Percentiles rank a stretch among this genome's conserved stretches.
These are phyloP conservation scores for Nitzschia palea DNA, from an alignment of 108 stramenopile genomes.

Conservation along the genomic window DNA sequence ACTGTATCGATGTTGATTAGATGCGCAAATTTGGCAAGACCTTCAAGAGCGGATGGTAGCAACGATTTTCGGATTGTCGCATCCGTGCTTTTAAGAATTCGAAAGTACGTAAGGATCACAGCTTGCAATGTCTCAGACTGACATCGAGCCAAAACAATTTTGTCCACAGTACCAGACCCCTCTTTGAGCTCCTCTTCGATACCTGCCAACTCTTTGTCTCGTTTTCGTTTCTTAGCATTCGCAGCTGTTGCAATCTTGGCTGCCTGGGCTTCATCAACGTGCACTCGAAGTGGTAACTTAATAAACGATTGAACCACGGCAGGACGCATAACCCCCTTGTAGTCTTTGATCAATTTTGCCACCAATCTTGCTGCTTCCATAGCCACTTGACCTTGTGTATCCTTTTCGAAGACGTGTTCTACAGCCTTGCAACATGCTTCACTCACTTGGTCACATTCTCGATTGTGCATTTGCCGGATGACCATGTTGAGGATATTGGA, in stretches of 20 bases:
- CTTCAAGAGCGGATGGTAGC: slow-evolving; percentile 74
- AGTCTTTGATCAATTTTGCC: slow-evolving; percentile 67
- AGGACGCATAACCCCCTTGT: slow-evolving; percentile 55
- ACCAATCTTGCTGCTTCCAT: slow-evolving; percentile 78
- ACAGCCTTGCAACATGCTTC: slow-evolving; percentile 68
- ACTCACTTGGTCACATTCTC: slow-evolving; percentile 56
- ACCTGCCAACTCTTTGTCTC: slow-evolving; percentile 59
- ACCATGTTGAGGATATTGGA: slow-evolving; percentile 72
- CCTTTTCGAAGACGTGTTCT: slow-evolving; percentile 60
- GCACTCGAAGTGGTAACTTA: slow-evolving; percentile 73
- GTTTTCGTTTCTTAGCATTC: slow-evolving; percentile 69
- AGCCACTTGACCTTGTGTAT: slow-evolving; percentile 76
- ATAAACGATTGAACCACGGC: slow-evolving; percentile 66
- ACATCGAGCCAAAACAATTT: slow-evolving; percentile 65
- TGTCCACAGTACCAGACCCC: slow-evolving; percentile 78
- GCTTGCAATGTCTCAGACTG: slow-evolving; percentile 77
- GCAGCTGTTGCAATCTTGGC: slow-evolving; percentile 68
- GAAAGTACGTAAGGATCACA: slow-evolving; percentile 84
- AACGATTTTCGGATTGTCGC: slow-evolving; percentile 34
- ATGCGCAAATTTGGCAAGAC: slow-evolving; percentile 87
- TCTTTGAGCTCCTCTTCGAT: slow-evolving; percentile 83
- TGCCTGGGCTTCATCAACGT: slow-evolving; percentile 83
- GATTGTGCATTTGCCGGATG: slow-evolving; percentile 64
- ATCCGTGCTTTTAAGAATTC: slow-evolving; percentile 66
- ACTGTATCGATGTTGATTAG: slow-evolving; percentile 86